These are phyloP conservation scores for Penicillium mononematosum DNA, from an alignment of 495 filamentous ascomycete species.

Conservation along the genomic window DNA sequence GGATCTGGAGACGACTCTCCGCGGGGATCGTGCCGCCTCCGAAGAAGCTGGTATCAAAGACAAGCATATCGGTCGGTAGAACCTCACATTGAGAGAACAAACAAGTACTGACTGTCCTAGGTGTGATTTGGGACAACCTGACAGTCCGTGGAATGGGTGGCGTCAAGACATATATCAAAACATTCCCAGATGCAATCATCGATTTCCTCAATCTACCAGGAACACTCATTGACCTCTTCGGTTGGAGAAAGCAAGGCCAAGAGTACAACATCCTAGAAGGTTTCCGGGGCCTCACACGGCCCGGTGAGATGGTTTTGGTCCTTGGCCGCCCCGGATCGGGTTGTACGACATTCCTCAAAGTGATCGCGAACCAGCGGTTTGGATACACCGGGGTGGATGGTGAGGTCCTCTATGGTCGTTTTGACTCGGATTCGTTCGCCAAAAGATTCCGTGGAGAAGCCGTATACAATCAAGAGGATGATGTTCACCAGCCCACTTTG, in stretches of 20 bases:
- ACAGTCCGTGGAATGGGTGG: slow-evolving; percentile 78
- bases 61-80: slow-evolving; percentile 62
- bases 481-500: slow-evolving; percentile 76
- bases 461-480: slow-evolving; percentile 85
- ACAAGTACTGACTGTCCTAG: slow-evolving; percentile 25
- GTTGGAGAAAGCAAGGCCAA: slow-evolving; percentile 57
- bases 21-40: slow-evolving; percentile 68
- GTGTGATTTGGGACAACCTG: slow-evolving; percentile 76
- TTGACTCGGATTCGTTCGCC: slow-evolving; percentile 57
- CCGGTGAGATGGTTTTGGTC: slow-evolving; percentile 90
- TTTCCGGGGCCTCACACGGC: slow-evolving; percentile 60
- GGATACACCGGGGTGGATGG: slow-evolving; percentile 77
- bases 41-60: slow-evolving; percentile 71
- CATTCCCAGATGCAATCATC: slow-evolving; percentile 78
- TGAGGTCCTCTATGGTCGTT: slow-evolving; percentile 77
- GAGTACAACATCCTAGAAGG: slow-evolving; percentile 61
- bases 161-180: slow-evolving; percentile 72
- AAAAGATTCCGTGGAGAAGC: slow-evolving; percentile 75
- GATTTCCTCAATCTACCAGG: slow-evolving; percentile 72
- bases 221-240: slow-evolving; percentile 57
- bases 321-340: slow-evolving; percentile 83
- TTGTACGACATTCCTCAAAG: slow-evolving; percentile 85
- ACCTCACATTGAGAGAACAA: not conserved
- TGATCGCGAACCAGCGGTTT: slow-evolving; percentile 75
- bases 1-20: slow-evolving; percentile 66